Percentiles rank a stretch among this genome's conserved stretches.
Evolutionary conservation across 768 basidiomycete species (phyloP).

Genomic region (Imleria badia): DNA sequence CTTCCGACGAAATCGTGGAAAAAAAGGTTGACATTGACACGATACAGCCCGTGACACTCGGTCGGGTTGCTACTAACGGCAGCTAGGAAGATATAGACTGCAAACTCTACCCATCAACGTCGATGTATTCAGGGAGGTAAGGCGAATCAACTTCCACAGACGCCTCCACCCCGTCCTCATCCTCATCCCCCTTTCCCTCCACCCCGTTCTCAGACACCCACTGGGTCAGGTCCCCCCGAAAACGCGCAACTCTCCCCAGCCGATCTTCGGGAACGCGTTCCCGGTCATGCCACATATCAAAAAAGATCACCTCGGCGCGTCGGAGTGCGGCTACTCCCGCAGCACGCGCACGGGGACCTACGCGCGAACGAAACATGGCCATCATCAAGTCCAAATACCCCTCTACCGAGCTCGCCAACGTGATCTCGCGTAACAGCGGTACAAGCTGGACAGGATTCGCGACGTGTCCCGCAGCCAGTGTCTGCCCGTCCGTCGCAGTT

Average conservation of each 20-base stretch:
- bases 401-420: constrained; percentile 16
- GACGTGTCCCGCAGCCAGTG: not conserved
- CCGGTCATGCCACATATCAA: constrained; percentile 7
- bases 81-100: not conserved
- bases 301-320: constrained; percentile 10
- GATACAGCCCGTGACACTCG: not conserved
- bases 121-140: constrained; percentile 13
- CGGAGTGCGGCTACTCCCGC: constrained; percentile 5
- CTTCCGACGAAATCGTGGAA: constrained; percentile 10
- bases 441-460: not conserved
- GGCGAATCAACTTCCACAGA: constrained; percentile 8
- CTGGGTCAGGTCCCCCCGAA: not conserved
- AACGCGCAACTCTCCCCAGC: not conserved
- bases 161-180: not conserved
- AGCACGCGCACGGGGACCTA: not conserved
- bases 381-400: constrained; percentile 7
- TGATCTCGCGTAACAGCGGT: constrained; percentile 14
- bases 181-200: not conserved
- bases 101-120: not conserved
- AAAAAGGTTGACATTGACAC: not conserved
- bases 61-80: too few relatives aligned
- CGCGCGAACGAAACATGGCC: constrained; percentile 10
- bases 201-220: not conserved
- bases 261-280: not conserved
- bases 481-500: not conserved